These are phyloP conservation scores for Kluyveromyces siamensis DNA, from an alignment of 805 yeast species.

Conservation along the genomic window DNA sequence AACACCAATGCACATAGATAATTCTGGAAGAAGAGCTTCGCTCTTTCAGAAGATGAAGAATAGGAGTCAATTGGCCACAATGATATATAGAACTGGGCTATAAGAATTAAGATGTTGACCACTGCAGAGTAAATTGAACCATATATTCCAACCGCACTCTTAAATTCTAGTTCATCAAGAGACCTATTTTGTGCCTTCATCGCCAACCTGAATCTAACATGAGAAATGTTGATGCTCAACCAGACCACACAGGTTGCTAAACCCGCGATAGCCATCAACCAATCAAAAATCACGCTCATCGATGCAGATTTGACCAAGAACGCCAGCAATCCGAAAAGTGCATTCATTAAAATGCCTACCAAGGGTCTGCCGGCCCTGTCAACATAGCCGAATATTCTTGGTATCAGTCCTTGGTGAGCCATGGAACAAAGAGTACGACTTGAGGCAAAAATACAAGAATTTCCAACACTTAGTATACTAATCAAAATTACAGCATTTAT, in stretches of 20 bases:
- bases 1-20: slow-evolving; percentile 51
- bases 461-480: slow-evolving; percentile 46
- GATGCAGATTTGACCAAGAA: slow-evolving; percentile 43
- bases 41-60: slow-evolving; percentile 28
- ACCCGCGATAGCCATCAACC: slow-evolving; percentile 52
- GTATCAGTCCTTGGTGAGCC: slow-evolving; percentile 44
- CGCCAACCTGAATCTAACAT: slow-evolving; percentile 50
- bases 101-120: slow-evolving; percentile 43
- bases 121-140: slow-evolving; percentile 48
- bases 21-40: slow-evolving; percentile 43
- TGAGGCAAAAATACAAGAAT: slow-evolving; percentile 44
- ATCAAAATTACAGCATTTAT: slow-evolving; percentile 50
- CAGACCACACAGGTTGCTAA: slow-evolving; percentile 50
- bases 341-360: slow-evolving; percentile 35
- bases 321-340: slow-evolving; percentile 43
- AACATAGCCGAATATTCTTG: slow-evolving; percentile 37
- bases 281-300: slow-evolving; percentile 41
- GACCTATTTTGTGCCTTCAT: slow-evolving; percentile 31
- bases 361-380: slow-evolving; percentile 46
- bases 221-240: slow-evolving; percentile 46
- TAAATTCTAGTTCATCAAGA: slow-evolving; percentile 11
- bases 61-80: slow-evolving; percentile 46
- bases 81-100: slow-evolving; percentile 65
- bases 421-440: slow-evolving; percentile 44
- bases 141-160: slow-evolving; percentile 37